phyloP scores from a whole-genome alignment of 371 early-diverging fungal species.

The Gilbertella persicaria region DNA sequence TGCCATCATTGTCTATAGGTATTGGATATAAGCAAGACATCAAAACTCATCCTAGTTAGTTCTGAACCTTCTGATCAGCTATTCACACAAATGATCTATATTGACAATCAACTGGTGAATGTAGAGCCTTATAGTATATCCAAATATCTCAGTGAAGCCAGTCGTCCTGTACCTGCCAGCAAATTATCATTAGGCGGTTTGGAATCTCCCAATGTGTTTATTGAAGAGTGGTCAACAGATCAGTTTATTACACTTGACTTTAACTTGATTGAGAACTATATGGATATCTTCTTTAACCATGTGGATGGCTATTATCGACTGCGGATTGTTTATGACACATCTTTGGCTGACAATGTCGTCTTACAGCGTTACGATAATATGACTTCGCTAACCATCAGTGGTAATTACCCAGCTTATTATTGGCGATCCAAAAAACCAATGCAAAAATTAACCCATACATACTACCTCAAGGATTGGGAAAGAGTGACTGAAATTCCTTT shows the following conservation, averaged over 20 bases:
- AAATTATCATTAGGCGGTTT: conserved; percentile 30
- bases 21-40: neutral
- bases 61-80: conserved; percentile 9
- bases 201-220: conserved; percentile 11
- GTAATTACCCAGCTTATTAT: conserved; percentile 27
- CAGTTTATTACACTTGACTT: conserved; percentile 27
- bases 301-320: conserved; percentile 23
- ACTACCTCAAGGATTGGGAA: conserved; percentile 17
- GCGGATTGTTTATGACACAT: conserved; percentile 12
- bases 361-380: conserved; percentile 20
- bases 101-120: neutral
- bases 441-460: neutral
- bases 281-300: conserved; percentile 31
- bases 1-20: conserved; percentile 5
- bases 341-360: conserved; percentile 14
- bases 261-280: conserved; percentile 20
- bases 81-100: conserved; percentile 12
- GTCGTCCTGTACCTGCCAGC: conserved; percentile 1
- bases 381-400: conserved; percentile 19
- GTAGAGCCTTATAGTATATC: neutral
- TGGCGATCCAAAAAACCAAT: conserved; percentile 7
- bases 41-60: neutral
- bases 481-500: conserved; percentile 20
- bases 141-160: conserved; percentile 2
- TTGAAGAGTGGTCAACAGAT: conserved; percentile 29